Base-by-base conservation (phyloP, 441 rosid genomes). In the Aleurites moluccanus region DNA sequence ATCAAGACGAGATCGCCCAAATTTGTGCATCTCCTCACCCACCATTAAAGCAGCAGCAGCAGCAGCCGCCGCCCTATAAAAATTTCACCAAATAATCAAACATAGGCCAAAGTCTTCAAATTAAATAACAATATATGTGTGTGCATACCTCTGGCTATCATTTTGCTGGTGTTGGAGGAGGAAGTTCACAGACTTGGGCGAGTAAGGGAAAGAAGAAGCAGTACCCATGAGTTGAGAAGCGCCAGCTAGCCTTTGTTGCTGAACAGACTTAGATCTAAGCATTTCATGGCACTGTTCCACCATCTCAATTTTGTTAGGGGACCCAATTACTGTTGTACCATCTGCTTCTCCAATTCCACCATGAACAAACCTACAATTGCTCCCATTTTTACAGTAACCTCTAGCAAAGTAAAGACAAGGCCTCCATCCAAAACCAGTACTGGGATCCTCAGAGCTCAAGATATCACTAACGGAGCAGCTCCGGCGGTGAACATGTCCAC, bases 371-470 rank as follows among this genome's bases (percentile, higher is more conserved):
- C 88, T 90, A 77, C 97, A 94, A 81, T 73, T 87, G 50, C 77
- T 83, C 27, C 98, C 98, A 69, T 94, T 92, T 70, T 94, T 92
- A 64, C 97, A 94, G 82, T 85, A 91, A 69, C 98, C 97, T 86
- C 94, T 88, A 4, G 95, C 90, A 76, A 79, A 94, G 65, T 92
- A 94, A 82, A 90, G 83, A 73, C 97, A 94, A 15, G 97, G 97
- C 52, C 87, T 89, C 95, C 93, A 93, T 18, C 97, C 97, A 70
- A 85, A 77, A 61, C 93, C 97, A 1, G 85, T 80, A 57, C 69
- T 78, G 7, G 87, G 79, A 64, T 94, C 98, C 67, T 86, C 94
- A 28, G 85, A 77, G 20, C 93, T 92, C 79, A 85, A 82, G 73
- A 83, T 86, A 70, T 90, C 97, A 63, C 80, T 88, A 5, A 87